Percentiles rank a stretch among this genome's conserved stretches.
These are phyloP conservation scores for Spergularia bocconei DNA, from an alignment of 148 eudicot genomes.

Conservation along the genomic window DNA sequence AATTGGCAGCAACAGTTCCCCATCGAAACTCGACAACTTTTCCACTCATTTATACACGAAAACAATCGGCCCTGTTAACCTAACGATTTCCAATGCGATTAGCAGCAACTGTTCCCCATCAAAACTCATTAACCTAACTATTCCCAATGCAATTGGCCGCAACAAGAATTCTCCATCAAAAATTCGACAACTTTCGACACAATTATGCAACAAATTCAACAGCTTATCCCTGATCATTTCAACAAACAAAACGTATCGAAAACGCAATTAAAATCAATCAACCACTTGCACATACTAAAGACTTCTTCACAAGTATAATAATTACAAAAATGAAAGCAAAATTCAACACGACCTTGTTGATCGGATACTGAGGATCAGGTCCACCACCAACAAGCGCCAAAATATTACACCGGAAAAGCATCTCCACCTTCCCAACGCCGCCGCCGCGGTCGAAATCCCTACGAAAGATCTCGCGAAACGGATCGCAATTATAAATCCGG, in stretches of 20 bases:
- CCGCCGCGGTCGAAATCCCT: conserved; percentile 72
- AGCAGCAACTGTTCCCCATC: not conserved
- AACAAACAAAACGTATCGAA: not conserved
- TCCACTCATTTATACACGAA: not conserved
- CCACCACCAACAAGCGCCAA: conserved; percentile 92
- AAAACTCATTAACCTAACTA: not conserved
- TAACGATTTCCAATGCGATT: not conserved
- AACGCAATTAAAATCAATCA: not conserved
- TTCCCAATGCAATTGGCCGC: not conserved
- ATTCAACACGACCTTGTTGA: conserved; percentile 49
- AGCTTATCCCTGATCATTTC: not conserved
- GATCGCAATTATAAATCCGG: conserved; percentile 79
- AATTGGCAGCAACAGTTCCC: not conserved
- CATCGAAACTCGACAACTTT: not conserved
- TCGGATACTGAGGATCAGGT: conserved; percentile 70
- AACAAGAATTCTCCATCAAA: not conserved
- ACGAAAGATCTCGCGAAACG: conserved; percentile 80
- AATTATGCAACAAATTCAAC: not conserved
- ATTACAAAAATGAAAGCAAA: not conserved
- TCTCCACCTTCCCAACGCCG: conserved; percentile 74
- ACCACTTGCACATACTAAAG: too few species aligned
- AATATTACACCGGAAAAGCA: conserved; percentile 86
- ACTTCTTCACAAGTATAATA: too few species aligned
- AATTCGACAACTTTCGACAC: not conserved
- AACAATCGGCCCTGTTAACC: not conserved